These are phyloP conservation scores for Anthracocystis panici-leucophaei DNA, from an alignment of 1,284 basidiomycete species.

Conservation along the genomic window DNA sequence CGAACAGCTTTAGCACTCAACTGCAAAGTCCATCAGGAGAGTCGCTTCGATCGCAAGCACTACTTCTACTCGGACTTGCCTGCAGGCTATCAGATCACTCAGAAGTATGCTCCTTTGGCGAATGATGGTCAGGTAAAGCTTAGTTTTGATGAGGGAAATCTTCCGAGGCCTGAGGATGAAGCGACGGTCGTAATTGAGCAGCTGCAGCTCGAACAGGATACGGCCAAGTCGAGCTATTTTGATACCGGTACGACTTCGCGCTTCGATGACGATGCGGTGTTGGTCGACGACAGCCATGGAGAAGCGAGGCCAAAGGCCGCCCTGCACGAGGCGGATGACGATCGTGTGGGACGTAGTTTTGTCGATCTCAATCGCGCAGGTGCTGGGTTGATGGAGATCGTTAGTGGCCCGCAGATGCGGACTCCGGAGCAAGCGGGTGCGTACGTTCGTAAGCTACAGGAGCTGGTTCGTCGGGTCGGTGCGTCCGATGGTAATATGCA, in stretches of 20 bases:
- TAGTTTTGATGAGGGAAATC: conserved; percentile 60
- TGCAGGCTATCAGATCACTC: conserved; percentile 95
- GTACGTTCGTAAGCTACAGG: conserved; percentile 87
- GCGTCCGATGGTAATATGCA: conserved; percentile 98
- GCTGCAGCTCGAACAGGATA: conserved; percentile 97
- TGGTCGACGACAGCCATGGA: neutral
- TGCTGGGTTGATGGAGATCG: conserved; percentile 91
- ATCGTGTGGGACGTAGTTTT: conserved; percentile 71
- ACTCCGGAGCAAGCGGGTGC: conserved; percentile 90
- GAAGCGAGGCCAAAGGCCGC: neutral
- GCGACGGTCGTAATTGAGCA: conserved; percentile 83
- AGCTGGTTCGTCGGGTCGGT: conserved; percentile 83
- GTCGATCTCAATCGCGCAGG: conserved; percentile 93
- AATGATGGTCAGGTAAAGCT: conserved; percentile 77
- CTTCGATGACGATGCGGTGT: conserved; percentile 7
- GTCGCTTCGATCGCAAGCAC: conserved; percentile 84
- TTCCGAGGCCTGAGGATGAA: conserved; percentile 70
- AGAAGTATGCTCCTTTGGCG: conserved; percentile 90
- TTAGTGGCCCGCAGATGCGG: conserved; percentile 90
- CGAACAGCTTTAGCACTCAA: conserved; percentile 85
- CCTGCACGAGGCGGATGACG: conserved; percentile 71
- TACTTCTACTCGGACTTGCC: conserved; percentile 98
- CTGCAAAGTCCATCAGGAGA: conserved; percentile 73
- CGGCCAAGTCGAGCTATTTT: conserved; percentile 84
- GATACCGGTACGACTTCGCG: conserved; percentile 67